Conservation (phyloP, 179 eudicot genomes). For the Dionaea muscipula region DNA sequence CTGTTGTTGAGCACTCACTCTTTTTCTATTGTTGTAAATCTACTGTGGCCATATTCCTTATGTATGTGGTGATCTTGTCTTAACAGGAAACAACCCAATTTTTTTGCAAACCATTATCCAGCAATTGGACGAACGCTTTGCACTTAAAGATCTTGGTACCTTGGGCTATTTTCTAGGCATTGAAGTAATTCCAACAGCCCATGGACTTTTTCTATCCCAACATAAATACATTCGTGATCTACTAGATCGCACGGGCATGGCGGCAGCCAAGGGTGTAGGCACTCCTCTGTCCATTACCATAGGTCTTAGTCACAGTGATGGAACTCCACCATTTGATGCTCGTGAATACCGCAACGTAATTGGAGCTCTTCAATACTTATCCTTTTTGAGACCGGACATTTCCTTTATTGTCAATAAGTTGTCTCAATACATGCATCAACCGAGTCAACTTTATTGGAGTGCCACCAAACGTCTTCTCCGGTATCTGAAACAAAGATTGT, state of each 20-base stretch:
- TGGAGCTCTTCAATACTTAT: conserved; percentile 4
- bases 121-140: background rate
- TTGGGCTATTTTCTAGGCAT: background rate
- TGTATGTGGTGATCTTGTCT: background rate
- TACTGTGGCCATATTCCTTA: background rate
- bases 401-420: conserved; percentile 1
- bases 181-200: background rate
- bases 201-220: background rate
- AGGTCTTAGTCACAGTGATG: background rate
- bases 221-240: conserved; percentile 1
- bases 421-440: background rate
- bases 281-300: background rate
- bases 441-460: background rate
- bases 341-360: background rate
- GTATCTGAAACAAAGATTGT: no score
- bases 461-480: no score
- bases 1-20: background rate
- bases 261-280: background rate
- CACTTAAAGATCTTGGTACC: background rate
- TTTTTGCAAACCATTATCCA: background rate
- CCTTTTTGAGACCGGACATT: background rate
- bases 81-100: background rate
- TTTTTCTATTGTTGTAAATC: background rate
- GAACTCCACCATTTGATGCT: background rate
- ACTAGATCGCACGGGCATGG: background rate